A percentile compares a stretch with the other conserved stretches of the same genome.
phyloP scores from a whole-genome alignment of 495 filamentous ascomycete genomes.

The Emericellopsis terricola region DNA sequence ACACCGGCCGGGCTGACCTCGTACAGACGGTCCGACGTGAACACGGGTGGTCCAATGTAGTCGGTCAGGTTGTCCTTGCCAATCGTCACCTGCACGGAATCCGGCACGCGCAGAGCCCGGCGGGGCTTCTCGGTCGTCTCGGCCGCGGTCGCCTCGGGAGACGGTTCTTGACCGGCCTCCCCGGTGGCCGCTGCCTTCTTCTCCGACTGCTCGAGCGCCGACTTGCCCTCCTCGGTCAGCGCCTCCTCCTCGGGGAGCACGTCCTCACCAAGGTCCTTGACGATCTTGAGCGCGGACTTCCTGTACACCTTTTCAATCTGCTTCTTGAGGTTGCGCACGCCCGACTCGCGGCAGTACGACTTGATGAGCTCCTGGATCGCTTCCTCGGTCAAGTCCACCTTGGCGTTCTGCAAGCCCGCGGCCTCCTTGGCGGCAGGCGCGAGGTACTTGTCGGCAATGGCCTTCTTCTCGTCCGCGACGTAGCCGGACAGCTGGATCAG shows the following conservation, averaged over 20 bases:
- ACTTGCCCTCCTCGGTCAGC: slow-evolving; percentile 76
- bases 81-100: slow-evolving; percentile 73
- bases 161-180: slow-evolving; percentile 6
- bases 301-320: slow-evolving; percentile 99
- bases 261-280: slow-evolving; percentile 84
- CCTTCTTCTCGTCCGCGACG: slow-evolving; percentile 97
- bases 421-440: slow-evolving; percentile 81
- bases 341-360: slow-evolving; percentile 91
- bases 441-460: slow-evolving; percentile 86
- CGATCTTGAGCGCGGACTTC: slow-evolving; percentile 92
- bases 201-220: slow-evolving; percentile 50
- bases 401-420: slow-evolving; percentile 76
- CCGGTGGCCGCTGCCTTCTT: slow-evolving; percentile 25
- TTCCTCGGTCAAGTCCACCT: slow-evolving; percentile 64
- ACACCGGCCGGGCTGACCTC: slow-evolving; percentile 92
- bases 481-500: slow-evolving; percentile 94
- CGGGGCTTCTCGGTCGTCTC: slow-evolving; percentile 47
- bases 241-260: slow-evolving; percentile 66
- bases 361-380: slow-evolving; percentile 96
- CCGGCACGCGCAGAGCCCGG: slow-evolving; percentile 68
- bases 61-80: slow-evolving; percentile 84
- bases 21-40: slow-evolving; percentile 90
- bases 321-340: slow-evolving; percentile 96
- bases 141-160: slow-evolving; percentile 8
- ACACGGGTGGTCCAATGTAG: slow-evolving; percentile 91